phyloP scores from a whole-genome alignment of 805 yeast genomes.

The Zygoascus bituminiphila region DNA sequence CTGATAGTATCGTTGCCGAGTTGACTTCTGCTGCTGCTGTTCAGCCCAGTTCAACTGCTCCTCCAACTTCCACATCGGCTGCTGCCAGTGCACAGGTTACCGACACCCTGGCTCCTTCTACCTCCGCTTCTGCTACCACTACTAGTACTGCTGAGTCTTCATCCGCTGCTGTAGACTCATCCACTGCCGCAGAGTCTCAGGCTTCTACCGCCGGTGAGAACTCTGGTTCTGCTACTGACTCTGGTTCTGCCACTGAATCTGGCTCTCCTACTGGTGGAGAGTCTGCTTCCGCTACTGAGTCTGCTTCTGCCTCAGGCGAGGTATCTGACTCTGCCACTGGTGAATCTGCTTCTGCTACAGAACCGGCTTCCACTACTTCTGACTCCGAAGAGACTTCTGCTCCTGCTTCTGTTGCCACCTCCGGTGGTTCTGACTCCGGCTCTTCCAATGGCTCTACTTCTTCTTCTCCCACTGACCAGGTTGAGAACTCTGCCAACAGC shows the following conservation, averaged over 20 bases:
- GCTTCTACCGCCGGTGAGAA: slow-evolving; percentile 7
- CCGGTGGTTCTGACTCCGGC: neutral
- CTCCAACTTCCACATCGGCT: slow-evolving; percentile 11
- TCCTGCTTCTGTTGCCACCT: neutral
- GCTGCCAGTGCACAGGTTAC: slow-evolving; percentile 13
- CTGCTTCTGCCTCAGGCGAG: neutral
- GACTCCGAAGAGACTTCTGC: neutral
- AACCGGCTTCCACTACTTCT: neutral
- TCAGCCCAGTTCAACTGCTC: slow-evolving; percentile 8
- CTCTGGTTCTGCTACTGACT: slow-evolving; percentile 6
- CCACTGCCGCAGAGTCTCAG: slow-evolving; percentile 5
- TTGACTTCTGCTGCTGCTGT: slow-evolving; percentile 13
- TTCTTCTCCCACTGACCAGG: neutral
- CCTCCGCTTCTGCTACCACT: slow-evolving; percentile 15
- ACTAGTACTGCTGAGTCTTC: slow-evolving; percentile 7
- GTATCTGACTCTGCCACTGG: neutral
- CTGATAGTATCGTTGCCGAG: slow-evolving; percentile 10
- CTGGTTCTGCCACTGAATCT: slow-evolving; percentile 2
- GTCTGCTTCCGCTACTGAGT: neutral
- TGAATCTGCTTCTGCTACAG: neutral
- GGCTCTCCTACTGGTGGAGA: slow-evolving; percentile 4
- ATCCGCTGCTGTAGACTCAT: slow-evolving; percentile 8
- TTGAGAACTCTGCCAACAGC: neutral
- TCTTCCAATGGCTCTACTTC: neutral
- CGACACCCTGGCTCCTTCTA: slow-evolving; percentile 13